These are phyloP conservation scores for Castanopsis chinensis DNA, from an alignment of 306 rosid genomes.

Conservation along the genomic window DNA sequence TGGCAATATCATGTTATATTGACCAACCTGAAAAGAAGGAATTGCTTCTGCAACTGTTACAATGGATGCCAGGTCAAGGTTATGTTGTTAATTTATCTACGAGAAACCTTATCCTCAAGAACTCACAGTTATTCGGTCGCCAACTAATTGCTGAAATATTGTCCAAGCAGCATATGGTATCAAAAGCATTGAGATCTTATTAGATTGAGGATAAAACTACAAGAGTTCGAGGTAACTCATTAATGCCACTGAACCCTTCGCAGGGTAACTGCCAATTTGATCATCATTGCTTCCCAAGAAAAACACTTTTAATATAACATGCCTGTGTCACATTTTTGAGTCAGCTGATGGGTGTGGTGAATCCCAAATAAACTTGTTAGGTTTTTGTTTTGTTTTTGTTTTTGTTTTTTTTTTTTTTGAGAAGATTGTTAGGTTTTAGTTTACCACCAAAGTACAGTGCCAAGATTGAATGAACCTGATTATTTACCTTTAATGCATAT, in stretches of 20 bases:
- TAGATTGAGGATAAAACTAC: slow-evolving; percentile 16
- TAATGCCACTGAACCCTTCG: background rate
- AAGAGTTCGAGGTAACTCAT: background rate
- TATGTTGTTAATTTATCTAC: slow-evolving; percentile 66
- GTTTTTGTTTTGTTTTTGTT: background rate
- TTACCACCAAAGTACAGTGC: background rate
- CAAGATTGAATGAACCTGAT: background rate
- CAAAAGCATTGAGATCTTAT: slow-evolving; percentile 30
- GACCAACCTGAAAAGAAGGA: slow-evolving; percentile 79
- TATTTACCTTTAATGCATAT: background rate
- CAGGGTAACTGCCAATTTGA: background rate
- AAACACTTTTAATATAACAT: slow-evolving; percentile 1
- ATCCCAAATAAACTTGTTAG: background rate
- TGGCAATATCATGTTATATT: slow-evolving; percentile 67
- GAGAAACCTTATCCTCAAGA: slow-evolving; percentile 80
- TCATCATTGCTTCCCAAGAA: slow-evolving; percentile 25
- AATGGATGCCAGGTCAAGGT: slow-evolving; percentile 91
- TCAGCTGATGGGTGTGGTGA: too few species aligned
- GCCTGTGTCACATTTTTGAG: background rate
- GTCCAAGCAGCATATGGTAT: slow-evolving; percentile 63
- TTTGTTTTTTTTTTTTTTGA: too few species aligned
- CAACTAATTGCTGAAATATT: slow-evolving; percentile 73
- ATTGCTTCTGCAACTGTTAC: slow-evolving; percentile 68
- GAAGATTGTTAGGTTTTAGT: background rate
- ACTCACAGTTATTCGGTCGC: slow-evolving; percentile 79